phyloP scores from a whole-genome alignment of 352 stramenopile species.

The Pythium dissotocum region DNA sequence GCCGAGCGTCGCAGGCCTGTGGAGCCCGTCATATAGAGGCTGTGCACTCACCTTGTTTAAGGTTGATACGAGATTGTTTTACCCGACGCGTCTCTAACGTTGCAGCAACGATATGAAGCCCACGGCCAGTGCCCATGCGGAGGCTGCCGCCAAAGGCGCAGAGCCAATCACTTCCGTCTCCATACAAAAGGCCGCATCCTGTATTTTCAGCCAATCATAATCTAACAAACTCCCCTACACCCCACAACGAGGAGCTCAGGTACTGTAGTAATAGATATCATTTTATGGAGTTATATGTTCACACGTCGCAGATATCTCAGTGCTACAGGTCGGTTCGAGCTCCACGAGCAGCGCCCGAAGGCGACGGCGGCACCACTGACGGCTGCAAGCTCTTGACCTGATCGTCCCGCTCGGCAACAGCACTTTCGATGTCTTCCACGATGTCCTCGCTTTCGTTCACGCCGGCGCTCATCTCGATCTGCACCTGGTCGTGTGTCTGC shows the following conservation, averaged over 20 bases:
- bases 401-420: background rate
- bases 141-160: slow-evolving; percentile 44
- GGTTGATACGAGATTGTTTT: slow-evolving; percentile 75
- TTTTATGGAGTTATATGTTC: slow-evolving; percentile 19
- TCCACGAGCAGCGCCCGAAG: slow-evolving; percentile 1
- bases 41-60: slow-evolving; percentile 85
- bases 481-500: slow-evolving; percentile 25
- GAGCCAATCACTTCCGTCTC: slow-evolving; percentile 76
- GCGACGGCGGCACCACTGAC: background rate
- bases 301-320: slow-evolving; percentile 29
- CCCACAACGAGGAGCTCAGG: slow-evolving; percentile 1
- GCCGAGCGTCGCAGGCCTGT: background rate
- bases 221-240: slow-evolving; percentile 7
- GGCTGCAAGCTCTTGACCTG: background rate
- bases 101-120: slow-evolving; percentile 40
- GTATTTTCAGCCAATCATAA: slow-evolving; percentile 26
- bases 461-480: slow-evolving; percentile 37
- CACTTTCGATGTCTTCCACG: slow-evolving; percentile 38
- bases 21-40: background rate
- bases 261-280: slow-evolving; percentile 11
- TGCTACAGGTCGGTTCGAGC: slow-evolving; percentile 21
- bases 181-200: slow-evolving; percentile 57
- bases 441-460: slow-evolving; percentile 61
- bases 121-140: slow-evolving; percentile 17
- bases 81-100: slow-evolving; percentile 79